Base-by-base conservation (phyloP, 1,284 basidiomycete species). In the Cryptococcus sp. region DNA sequence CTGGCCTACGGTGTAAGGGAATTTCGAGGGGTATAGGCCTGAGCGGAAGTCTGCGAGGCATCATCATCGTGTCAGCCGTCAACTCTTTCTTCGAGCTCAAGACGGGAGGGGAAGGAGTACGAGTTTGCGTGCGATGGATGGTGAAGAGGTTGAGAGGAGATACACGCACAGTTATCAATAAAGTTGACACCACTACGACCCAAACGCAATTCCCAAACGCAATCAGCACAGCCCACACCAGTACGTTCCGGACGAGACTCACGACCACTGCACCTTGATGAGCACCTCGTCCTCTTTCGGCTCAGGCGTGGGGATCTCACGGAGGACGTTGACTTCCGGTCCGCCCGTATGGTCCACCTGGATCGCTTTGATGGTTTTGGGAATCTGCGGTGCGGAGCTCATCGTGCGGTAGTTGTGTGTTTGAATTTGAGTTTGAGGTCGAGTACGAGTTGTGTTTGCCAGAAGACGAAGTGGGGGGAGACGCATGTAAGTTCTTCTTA, bases 1-100 rank as follows among this genome's bases (percentile, higher is more conserved):
- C 64, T 85, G 85, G 8, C 94, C 94, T 40, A 92, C 79, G 13
- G 84, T 82, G 61, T 86, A 85, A 5, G 94, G 94, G 60, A 90
- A 86, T 4, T 81, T 58, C 8, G 78, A 70, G 46, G 78, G 78
- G 72, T 84, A 85, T 23, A 84, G 70, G 2, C 83, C 83, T 2
- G 65, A 63, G 45, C 75, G 68, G 69, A 72, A 72, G 63, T 68
- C 81, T 61, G 68, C 59, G 20, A 54, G 55, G n/a, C 5, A 61
- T 35, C 30, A 13, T 35, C 43, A 58, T 51, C 30, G 45, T 27
- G 39, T 10, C 23, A 42, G 40, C 20, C 25, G 30, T 13, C 19
- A 10, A 3, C 19, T 16, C 6, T 19, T 22, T 30, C 25, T 11
- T 35, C 17, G 20, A 20, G 11, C 42, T 20, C n/a, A n/a, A 47